Conservation (phyloP, 2,329 filamentous ascomycete species). For the Neurospora sp. region DNA sequence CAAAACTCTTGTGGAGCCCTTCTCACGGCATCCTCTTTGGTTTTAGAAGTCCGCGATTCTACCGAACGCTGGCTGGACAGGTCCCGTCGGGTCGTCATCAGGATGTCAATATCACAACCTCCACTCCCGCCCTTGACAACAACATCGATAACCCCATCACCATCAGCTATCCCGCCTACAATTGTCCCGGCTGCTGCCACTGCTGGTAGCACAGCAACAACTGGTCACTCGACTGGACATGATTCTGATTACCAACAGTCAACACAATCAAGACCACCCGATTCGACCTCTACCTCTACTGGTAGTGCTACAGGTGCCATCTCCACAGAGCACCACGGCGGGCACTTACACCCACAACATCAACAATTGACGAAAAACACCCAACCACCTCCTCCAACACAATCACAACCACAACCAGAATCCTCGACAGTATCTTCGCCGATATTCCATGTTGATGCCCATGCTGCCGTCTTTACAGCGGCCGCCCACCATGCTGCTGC, state of each 20-base stretch:
- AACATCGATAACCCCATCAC: not conserved
- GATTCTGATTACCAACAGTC: not conserved
- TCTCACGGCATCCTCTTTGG: too few relatives aligned
- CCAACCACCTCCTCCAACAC: not conserved
- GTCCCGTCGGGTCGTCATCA: too few relatives aligned
- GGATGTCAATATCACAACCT: too few relatives aligned
- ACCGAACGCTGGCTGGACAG: too few relatives aligned
- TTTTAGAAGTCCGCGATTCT: too few relatives aligned
- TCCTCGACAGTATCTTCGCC: not conserved
- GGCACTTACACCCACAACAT: not conserved
- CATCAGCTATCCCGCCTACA: not conserved
- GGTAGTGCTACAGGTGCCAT: not conserved
- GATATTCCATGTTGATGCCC: not conserved
- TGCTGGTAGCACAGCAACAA: not conserved
- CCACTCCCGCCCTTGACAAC: not conserved
- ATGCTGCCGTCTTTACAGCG: constrained; percentile 6
- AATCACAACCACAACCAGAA: not conserved
- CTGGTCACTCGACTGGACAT: not conserved
- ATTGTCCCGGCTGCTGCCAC: not conserved
- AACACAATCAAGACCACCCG: not conserved
- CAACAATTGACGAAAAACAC: not conserved
- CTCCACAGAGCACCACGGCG: not conserved
- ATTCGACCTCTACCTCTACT: not conserved
- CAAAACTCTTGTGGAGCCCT: too few relatives aligned
- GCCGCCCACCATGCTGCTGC: constrained; percentile 9